Base-by-base conservation (phyloP, 768 basidiomycete species). In the Leccinum boreale region DNA sequence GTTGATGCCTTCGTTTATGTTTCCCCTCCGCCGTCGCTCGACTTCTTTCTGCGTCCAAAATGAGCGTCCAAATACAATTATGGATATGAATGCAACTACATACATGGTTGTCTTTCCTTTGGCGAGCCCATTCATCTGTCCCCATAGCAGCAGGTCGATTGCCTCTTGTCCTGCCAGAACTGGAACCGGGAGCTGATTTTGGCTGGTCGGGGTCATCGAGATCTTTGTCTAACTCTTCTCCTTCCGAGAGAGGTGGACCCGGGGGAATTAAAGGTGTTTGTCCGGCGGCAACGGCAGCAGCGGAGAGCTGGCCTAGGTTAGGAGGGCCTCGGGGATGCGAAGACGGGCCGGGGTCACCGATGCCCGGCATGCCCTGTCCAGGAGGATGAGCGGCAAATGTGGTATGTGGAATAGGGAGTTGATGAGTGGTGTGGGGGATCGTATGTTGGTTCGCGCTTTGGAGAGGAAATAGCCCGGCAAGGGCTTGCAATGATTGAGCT, bases 1-100 rank as follows among this genome's bases (percentile, higher is more conserved):
- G 67, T 90, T 93, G 76, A 99, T 97, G 0, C 95, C 95, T 61
- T 95, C 90, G 74, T 96, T 97, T 75, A 99, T 98, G 64, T 94
- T 94, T 17, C 94, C 94, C 49, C 96, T 81, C 53, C 96, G 87
- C 36, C 93, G 85, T 53, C 96, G 89, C 72, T 99, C 96, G 12
- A 98, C 94, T 76, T 98, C 94, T 92, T 98, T 98, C 95, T 98
- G 76, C 52, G 4, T 9, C 8, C 15, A 42, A 24, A 42, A 26
- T 62, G n/a, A 65, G 51, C 10, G 19, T 6, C 52, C 11, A 31
- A 31, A 52, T 31, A 2, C 10, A 19, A 44, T 19, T 19, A 44
- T 19, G 6, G 42, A 44, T 10, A 51, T 12, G 35, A 24, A 42
- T 21, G 36, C 29, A 52, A n/a, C 19, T 0, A 77, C 85, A 31